Evolutionary conservation across 192 early-diverging fungal genomes (phyloP).

Genomic region (Chytriomyces confervae): DNA sequence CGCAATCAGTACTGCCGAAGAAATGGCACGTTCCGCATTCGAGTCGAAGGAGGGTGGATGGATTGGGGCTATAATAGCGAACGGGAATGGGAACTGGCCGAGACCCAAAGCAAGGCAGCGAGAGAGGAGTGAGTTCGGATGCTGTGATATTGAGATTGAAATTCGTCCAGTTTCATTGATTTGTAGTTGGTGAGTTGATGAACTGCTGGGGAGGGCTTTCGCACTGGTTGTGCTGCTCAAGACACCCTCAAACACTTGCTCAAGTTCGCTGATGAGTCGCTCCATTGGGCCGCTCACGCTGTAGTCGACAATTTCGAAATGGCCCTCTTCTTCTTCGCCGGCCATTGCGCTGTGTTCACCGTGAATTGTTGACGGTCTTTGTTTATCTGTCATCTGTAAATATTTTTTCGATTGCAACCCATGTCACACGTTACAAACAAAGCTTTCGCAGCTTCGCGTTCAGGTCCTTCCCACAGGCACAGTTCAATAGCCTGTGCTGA

Average conservation of each 20-base stretch:
- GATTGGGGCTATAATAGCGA: not conserved
- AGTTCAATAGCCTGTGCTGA: too few relatives aligned
- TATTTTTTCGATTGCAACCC: too few relatives aligned
- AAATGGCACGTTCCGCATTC: not conserved
- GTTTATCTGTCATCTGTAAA: too few relatives aligned
- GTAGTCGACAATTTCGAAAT: slow-evolving; percentile 34
- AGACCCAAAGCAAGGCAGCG: not conserved
- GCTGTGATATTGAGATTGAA: not conserved
- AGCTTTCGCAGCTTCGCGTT: too few relatives aligned
- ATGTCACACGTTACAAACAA: too few relatives aligned
- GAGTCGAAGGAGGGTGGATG: not conserved
- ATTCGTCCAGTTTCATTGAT: not conserved
- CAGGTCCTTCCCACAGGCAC: too few relatives aligned
- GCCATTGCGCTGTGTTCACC: too few relatives aligned
- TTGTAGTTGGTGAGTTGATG: not conserved
- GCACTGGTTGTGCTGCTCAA: not conserved
- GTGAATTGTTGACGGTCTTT: too few relatives aligned
- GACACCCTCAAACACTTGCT: not conserved
- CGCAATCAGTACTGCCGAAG: slow-evolving; percentile 7
- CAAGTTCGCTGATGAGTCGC: slow-evolving; percentile 5
- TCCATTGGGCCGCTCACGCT: slow-evolving; percentile 9
- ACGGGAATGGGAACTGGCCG: not conserved
- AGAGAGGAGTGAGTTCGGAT: not conserved
- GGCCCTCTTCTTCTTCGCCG: not conserved
- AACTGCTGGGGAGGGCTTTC: not conserved